Evolutionary conservation across 768 basidiomycete species (phyloP).

Genomic region (Podaxis mareebaensis): DNA sequence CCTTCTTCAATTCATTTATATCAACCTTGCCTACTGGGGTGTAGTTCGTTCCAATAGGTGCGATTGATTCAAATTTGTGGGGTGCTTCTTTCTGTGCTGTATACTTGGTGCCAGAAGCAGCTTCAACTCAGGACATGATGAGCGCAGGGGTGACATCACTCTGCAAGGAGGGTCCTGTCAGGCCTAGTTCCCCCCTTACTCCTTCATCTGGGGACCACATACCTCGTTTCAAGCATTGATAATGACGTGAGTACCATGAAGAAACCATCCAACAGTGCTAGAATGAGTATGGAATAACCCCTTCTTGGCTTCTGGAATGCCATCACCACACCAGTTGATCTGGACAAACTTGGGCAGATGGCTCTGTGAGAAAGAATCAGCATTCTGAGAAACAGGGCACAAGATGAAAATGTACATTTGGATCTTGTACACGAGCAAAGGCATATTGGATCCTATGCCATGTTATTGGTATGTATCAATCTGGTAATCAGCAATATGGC

Average conservation of each 20-base stretch:
- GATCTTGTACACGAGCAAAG: slow-evolving; percentile 82
- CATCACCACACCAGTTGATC: slow-evolving; percentile 97
- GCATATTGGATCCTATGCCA: slow-evolving; percentile 85
- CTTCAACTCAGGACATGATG: slow-evolving; percentile 86
- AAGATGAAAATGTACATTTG: slow-evolving; percentile 52
- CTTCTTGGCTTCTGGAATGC: slow-evolving; percentile 90
- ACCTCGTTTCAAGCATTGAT: slow-evolving; percentile 88
- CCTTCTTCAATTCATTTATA: slow-evolving; percentile 58
- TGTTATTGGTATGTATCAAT: slow-evolving; percentile 18
- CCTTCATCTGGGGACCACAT: slow-evolving; percentile 17
- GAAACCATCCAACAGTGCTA: slow-evolving; percentile 72
- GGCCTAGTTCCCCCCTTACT: not conserved
- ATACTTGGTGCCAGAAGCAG: slow-evolving; percentile 87
- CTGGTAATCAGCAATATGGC: slow-evolving; percentile 15
- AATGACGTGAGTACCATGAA: slow-evolving; percentile 84
- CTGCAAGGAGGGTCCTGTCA: slow-evolving; percentile 34
- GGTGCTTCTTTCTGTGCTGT: slow-evolving; percentile 78
- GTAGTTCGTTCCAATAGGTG: slow-evolving; percentile 78
- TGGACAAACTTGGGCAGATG: slow-evolving; percentile 90
- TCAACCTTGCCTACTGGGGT: slow-evolving; percentile 75
- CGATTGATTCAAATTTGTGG: slow-evolving; percentile 75
- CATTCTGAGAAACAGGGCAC: slow-evolving; percentile 1
- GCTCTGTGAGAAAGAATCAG: slow-evolving; percentile 46
- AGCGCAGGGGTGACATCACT: slow-evolving; percentile 76
- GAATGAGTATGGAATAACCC: slow-evolving; percentile 92